Evolutionary conservation across 2,329 filamentous ascomycete species (phyloP).

Genomic region (Alternaria burnsii): DNA sequence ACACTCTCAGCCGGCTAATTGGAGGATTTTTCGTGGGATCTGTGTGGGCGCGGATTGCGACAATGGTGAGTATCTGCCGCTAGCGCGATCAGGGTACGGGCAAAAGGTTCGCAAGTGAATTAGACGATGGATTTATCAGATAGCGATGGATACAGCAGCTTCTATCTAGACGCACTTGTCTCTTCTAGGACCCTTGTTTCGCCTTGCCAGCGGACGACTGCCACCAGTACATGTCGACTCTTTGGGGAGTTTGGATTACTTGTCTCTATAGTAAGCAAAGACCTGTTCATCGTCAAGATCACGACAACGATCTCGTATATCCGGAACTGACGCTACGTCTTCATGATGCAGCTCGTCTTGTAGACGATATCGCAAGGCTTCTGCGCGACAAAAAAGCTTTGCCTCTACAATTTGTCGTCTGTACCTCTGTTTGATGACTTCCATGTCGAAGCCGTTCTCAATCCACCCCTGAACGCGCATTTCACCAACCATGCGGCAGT

Average conservation of each 20-base stretch:
- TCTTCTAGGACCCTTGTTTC: not conserved
- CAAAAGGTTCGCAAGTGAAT: not conserved
- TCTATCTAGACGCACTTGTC: not conserved
- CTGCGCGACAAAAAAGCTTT: not conserved
- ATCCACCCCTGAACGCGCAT: not conserved
- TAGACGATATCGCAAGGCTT: not conserved
- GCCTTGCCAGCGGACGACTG: not conserved
- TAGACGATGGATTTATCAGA: not conserved
- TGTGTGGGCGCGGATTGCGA: not conserved
- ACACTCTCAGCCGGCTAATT: not conserved
- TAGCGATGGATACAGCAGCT: not conserved
- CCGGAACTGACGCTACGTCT: not conserved
- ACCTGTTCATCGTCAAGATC: no score
- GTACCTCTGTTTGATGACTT: not conserved
- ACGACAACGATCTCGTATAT: no score
- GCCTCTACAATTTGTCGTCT: not conserved
- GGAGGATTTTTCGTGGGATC: not conserved
- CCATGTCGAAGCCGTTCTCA: not conserved
- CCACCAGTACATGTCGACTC: not conserved
- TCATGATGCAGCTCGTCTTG: not conserved
- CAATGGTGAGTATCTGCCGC: not conserved
- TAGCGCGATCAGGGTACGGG: not conserved
- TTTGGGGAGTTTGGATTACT: not conserved
- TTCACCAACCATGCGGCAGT: not conserved
- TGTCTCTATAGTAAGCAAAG: not conserved